Base-by-base conservation (phyloP, 257 asterid genomes). In the Solanum appendiculatum region DNA sequence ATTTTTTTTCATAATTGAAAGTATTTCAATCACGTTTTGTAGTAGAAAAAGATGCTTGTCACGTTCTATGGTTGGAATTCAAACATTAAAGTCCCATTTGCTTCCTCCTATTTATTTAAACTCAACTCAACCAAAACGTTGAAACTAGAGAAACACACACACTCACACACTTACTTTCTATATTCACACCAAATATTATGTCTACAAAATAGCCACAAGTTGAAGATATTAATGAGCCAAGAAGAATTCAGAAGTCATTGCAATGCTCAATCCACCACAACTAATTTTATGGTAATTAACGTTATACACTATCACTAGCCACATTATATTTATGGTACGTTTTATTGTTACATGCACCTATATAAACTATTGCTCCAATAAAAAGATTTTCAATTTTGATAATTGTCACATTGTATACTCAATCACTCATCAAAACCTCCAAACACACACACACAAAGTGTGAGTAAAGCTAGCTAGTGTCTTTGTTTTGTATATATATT, bases 61-160 rank as follows among this genome's bases (percentile, higher is more conserved):
- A 92, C 91, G 96, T 93, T 92, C 93, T 60, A 74, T 90, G 95
- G 95, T 80, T 92, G 80, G 82, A 85, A 91, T 88, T 89, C 46
- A 83, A 20, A 56, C 64, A 56, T 23, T n/a, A 5, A 87, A 34
- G 89, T 60, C 89, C 75, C 82, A 60, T 46, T 86, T 36, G 85
- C 83, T 36, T 88, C 51, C 34, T 80, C 85, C 85, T 44, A 86
- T 90, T 87, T 91, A 90, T 88, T 90, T 88, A 90, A 89, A 92
- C 89, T 87, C 87, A 73, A 83, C 90, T 84, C 88, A 64, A 87
- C 86, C 86, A 85, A 81, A 80, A 36, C 81, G 64, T 78, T 78
- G 83, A 75, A 40, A 75, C 58, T 40, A 40, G 8, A 75, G 58
- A 75, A 46, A 13, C 11, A 60, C 69, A 23, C 29, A 58, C 42